Percentiles rank a stretch among this genome's conserved stretches.
These are phyloP conservation scores for Microstegium vimineum DNA, from an alignment of 176 grass and related monocot species.

Conservation along the genomic window DNA sequence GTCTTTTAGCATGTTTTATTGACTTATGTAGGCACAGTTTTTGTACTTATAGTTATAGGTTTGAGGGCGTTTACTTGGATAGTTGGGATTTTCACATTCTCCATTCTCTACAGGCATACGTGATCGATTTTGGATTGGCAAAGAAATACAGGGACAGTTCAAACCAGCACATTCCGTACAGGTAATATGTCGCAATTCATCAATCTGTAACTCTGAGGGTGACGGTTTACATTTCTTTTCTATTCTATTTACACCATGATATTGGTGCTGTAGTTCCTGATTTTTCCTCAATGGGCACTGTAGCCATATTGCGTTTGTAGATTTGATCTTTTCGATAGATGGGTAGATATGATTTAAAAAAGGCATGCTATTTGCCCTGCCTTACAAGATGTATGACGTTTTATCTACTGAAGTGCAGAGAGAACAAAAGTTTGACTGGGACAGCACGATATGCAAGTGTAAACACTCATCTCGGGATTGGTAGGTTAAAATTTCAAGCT, in stretches of 20 bases:
- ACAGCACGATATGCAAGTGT: slow-evolving; percentile 95
- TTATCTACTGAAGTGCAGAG: slow-evolving; percentile 58
- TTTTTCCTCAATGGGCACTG: background rate
- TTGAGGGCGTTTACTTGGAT: background rate
- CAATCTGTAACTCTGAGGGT: background rate
- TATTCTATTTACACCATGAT: background rate
- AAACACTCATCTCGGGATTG: slow-evolving; percentile 95
- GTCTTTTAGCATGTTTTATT: background rate
- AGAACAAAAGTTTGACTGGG: slow-evolving; percentile 91
- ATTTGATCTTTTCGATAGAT: background rate
- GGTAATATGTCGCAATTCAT: slow-evolving; percentile 36
- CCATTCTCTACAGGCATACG: slow-evolving; percentile 54
- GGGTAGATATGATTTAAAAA: background rate
- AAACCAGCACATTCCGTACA: slow-evolving; percentile 90
- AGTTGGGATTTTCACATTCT: background rate
- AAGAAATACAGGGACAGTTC: slow-evolving; percentile 81
- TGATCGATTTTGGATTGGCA: slow-evolving; percentile 93
- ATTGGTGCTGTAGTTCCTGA: background rate
- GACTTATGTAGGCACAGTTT: background rate
- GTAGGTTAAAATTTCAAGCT: slow-evolving; percentile 28
- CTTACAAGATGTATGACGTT: slow-evolving; percentile 13
- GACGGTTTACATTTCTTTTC: background rate
- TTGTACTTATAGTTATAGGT: background rate
- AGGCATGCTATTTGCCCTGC: background rate
- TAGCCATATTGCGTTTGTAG: slow-evolving; percentile 9